Percentiles rank a stretch among this genome's conserved stretches.
Conservation (phyloP, 441 rosid species). For the Daphne laureola region DNA sequence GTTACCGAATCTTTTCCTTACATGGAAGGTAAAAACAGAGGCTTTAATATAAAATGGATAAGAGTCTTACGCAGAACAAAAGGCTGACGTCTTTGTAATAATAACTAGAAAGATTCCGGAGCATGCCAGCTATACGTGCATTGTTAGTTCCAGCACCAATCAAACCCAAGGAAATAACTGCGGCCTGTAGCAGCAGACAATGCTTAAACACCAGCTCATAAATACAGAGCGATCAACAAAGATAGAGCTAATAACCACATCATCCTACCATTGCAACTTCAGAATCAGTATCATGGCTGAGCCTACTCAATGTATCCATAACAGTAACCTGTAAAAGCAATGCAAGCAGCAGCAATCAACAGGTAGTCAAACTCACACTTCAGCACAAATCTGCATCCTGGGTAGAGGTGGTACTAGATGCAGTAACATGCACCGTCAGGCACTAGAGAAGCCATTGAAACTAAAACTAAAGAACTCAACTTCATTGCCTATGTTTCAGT, state of each 20-base stretch:
- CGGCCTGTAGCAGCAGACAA: constrained; percentile 51
- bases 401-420: too few relatives aligned
- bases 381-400: too few relatives aligned
- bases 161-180: constrained; percentile 84
- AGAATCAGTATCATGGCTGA: constrained; percentile 92
- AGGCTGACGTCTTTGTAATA: constrained; percentile 83
- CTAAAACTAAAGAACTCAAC: too few relatives aligned
- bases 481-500: too few relatives aligned
- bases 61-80: constrained; percentile 68
- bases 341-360: constrained; percentile 1
- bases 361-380: not conserved
- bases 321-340: constrained; percentile 61
- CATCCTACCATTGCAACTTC: constrained; percentile 88
- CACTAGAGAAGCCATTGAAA: too few relatives aligned
- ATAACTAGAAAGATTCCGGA: constrained; percentile 86
- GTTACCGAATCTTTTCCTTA: constrained; percentile 6
- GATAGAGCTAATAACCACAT: not conserved
- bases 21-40: constrained; percentile 4
- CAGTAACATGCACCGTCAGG: too few relatives aligned
- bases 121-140: constrained; percentile 95
- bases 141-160: constrained; percentile 96
- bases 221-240: too few relatives aligned
- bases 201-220: not conserved
- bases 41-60: not conserved
- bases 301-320: constrained; percentile 91